These are phyloP conservation scores for Tremella yokohamensis DNA, from an alignment of 768 basidiomycete genomes.

Conservation along the genomic window DNA sequence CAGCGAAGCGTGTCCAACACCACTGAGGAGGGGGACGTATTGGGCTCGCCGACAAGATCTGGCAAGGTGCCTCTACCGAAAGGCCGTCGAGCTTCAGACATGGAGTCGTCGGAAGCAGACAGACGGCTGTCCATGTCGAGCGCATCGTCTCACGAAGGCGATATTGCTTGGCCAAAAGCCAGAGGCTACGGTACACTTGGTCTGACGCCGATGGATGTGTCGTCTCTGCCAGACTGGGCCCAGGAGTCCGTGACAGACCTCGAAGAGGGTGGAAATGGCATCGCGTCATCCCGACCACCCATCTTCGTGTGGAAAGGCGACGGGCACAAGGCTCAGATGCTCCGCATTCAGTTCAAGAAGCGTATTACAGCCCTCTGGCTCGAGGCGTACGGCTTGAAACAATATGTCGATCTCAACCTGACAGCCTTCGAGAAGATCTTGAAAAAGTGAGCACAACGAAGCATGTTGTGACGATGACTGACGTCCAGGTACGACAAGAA, in stretches of 20 bases:
- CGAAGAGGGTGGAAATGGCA: slow-evolving; percentile 48
- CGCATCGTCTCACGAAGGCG: slow-evolving; percentile 36
- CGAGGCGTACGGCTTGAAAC: slow-evolving; percentile 67
- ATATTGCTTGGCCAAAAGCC: slow-evolving; percentile 21
- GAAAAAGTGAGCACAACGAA: slow-evolving; percentile 67
- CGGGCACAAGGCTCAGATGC: slow-evolving; percentile 77
- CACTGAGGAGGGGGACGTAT: slow-evolving; percentile 7
- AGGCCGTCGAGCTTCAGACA: slow-evolving; percentile 18
- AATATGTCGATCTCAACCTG: slow-evolving; percentile 87
- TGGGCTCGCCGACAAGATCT: slow-evolving; percentile 13
- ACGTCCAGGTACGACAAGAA: slow-evolving; percentile 86
- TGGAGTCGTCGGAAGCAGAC: slow-evolving; percentile 23
- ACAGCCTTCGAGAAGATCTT: slow-evolving; percentile 91
- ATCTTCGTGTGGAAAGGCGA: slow-evolving; percentile 65
- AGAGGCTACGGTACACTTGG: slow-evolving; percentile 28
- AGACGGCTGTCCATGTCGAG: slow-evolving; percentile 40
- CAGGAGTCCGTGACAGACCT: neutral
- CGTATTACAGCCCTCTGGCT: slow-evolving; percentile 79
- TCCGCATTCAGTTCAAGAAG: slow-evolving; percentile 80
- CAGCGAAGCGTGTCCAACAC: neutral
- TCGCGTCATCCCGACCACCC: slow-evolving; percentile 41
- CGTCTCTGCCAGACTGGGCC: slow-evolving; percentile 25
- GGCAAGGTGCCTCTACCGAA: slow-evolving; percentile 3
- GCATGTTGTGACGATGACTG: slow-evolving; percentile 3
- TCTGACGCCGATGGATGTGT: slow-evolving; percentile 45